Evolutionary conservation across 345 rosid species (phyloP), one percentile per base, ranked within the genome.

Genomic region (Aquilaria sinensis): DNA sequence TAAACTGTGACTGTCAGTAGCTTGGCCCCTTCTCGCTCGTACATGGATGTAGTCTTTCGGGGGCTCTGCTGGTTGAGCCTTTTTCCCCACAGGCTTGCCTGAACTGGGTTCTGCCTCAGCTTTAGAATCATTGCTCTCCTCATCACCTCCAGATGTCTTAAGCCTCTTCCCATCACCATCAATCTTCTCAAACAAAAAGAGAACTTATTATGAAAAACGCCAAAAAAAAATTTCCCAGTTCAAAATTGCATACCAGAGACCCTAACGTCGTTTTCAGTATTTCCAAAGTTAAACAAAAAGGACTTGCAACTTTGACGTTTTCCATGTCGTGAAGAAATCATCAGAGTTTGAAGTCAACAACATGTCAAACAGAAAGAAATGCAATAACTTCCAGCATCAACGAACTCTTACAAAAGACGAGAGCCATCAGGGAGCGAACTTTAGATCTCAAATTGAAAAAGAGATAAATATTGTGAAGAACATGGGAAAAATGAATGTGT

Each of bases 11-110:
- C 91, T 92, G 78, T 89, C 96, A 50, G 96, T 89, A 65, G 98
- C 98, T 76, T 92, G 96, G 58, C 98, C 98, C 70, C 93, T 77
- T 76, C 98, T 88, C 12, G 96, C 98, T 72, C 98, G 84, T 11
- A 92, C 91, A 53, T 87, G 98, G 69, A 92, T 89, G 75, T 87
- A 92, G 78, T 92, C 98, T 72, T 83, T 88, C 75, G 85, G 87
- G 47, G 84, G 86, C 66, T 89, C 95, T 1, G 71, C 51, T 31
- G 76, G 81, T 73, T 78, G 82, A 69, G 66, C 69, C 68, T 74
- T 77, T 56, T 77, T 77, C 53, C 75, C 89, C 59, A 66, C 72
- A 56, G 69, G 79, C 74, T 83, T 83, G 72, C 77, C 85, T 30
- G 86, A 78, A 56, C 79, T 61, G 69, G 67, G 80, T 67, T 71